These are phyloP conservation scores for Xylariaceae sp. DNA, from an alignment of 2,329 filamentous ascomycete species.

Conservation along the genomic window DNA sequence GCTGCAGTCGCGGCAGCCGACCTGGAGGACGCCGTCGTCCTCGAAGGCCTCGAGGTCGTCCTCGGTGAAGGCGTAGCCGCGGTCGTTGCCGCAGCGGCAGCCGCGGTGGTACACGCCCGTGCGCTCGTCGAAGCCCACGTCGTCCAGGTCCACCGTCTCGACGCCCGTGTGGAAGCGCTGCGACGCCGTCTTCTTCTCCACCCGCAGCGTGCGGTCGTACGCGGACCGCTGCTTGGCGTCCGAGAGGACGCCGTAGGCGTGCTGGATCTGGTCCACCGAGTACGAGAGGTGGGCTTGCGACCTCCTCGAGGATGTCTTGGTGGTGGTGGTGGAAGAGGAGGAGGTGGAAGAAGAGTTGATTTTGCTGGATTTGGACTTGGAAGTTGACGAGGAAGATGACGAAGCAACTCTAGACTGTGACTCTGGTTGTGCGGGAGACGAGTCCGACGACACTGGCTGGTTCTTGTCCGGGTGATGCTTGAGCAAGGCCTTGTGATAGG, in stretches of 20 bases:
- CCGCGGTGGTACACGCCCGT: slow-evolving; percentile 44
- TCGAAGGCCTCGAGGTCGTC: slow-evolving; percentile 51
- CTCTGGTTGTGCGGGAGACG: slow-evolving; percentile 7
- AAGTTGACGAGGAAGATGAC: background rate
- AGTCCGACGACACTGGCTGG: slow-evolving; percentile 5
- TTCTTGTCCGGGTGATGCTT: slow-evolving; percentile 59
- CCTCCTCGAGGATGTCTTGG: slow-evolving; percentile 1
- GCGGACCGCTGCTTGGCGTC: slow-evolving; percentile 37
- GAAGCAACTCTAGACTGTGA: slow-evolving; percentile 2
- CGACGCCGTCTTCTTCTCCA: slow-evolving; percentile 12
- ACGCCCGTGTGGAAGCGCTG: slow-evolving; percentile 41
- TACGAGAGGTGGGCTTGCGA: slow-evolving; percentile 28
- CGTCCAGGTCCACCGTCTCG: slow-evolving; percentile 59
- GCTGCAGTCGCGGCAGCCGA: slow-evolving; percentile 60
- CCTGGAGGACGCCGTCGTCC: slow-evolving; percentile 52
- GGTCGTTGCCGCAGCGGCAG: slow-evolving; percentile 58
- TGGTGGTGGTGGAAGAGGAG: slow-evolving; percentile 1
- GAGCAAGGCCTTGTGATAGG: slow-evolving; percentile 58
- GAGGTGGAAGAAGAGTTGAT: slow-evolving; percentile 6
- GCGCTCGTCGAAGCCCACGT: slow-evolving; percentile 46
- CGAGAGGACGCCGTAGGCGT: slow-evolving; percentile 51
- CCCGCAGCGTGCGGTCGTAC: slow-evolving; percentile 44
- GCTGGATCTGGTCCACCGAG: slow-evolving; percentile 57
- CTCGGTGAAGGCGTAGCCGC: slow-evolving; percentile 53
- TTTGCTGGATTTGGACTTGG: slow-evolving; percentile 8